These are phyloP conservation scores for Tremella fuciformis DNA, from an alignment of 768 basidiomycete species.

Conservation along the genomic window DNA sequence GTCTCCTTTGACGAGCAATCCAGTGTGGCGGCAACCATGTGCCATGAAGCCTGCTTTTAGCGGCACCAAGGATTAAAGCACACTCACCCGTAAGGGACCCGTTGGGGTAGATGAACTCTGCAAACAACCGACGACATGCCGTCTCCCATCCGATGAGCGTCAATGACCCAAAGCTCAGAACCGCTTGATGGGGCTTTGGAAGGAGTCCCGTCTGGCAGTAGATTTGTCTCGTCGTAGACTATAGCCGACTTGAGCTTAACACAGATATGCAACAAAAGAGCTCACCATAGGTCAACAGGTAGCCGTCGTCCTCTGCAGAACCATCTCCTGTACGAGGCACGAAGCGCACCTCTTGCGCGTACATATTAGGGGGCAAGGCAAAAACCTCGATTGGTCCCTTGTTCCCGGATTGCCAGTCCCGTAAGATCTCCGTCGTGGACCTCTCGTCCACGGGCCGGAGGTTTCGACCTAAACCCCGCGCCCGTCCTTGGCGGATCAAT, in stretches of 20 bases:
- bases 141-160: constrained; percentile 46
- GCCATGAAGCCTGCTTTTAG: constrained; percentile 30
- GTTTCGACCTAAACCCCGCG: constrained; percentile 30
- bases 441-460: constrained; percentile 46
- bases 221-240: constrained; percentile 53
- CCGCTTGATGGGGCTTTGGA: constrained; percentile 29
- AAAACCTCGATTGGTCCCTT: constrained; percentile 49
- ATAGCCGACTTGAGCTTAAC: constrained; percentile 11
- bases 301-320: constrained; percentile 52
- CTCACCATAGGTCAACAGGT: constrained; percentile 51
- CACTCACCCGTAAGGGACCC: constrained; percentile 50
- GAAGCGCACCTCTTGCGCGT: constrained; percentile 53
- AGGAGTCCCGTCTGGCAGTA: constrained; percentile 42
- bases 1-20: constrained; percentile 25
- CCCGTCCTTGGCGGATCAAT: constrained; percentile 38
- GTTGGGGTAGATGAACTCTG: constrained; percentile 48
- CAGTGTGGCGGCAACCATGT: constrained; percentile 32
- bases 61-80: neutral
- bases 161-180: constrained; percentile 54
- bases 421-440: constrained; percentile 39
- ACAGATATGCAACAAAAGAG: neutral
- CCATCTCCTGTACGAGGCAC: constrained; percentile 37
- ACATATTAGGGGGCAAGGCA: constrained; percentile 46
- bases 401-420: constrained; percentile 31
- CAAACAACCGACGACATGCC: constrained; percentile 45